These are phyloP conservation scores for Liquidambar formosana DNA, from an alignment of 164 flowering plant genomes.

Conservation along the genomic window DNA sequence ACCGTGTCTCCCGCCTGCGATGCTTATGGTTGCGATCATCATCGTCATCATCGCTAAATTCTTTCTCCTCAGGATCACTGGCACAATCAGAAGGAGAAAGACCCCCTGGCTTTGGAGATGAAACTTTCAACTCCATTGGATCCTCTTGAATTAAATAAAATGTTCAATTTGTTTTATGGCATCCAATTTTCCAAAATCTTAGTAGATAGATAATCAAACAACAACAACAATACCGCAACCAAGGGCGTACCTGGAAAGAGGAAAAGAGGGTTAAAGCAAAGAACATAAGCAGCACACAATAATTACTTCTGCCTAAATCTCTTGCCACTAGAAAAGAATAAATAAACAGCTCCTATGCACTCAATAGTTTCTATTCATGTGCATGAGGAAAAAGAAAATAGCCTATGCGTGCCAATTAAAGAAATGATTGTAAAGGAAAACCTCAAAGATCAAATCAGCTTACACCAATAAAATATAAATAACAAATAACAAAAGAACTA, in stretches of 20 bases:
- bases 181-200: constrained; percentile 7
- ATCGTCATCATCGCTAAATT: constrained; percentile 87
- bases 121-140: constrained; percentile 49
- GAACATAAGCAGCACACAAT: background rate
- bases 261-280: background rate
- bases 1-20: constrained; percentile 67
- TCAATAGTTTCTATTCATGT: background rate
- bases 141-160: constrained; percentile 16
- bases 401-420: background rate
- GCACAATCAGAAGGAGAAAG: constrained; percentile 55
- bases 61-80: constrained; percentile 87
- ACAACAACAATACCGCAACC: too few species aligned
- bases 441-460: background rate
- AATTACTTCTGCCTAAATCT: background rate
- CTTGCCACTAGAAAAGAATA: background rate
- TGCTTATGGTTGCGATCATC: constrained; percentile 97
- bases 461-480: background rate
- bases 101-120: constrained; percentile 46
- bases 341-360: background rate
- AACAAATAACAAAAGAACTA: background rate
- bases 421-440: background rate
- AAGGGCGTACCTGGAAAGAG: constrained; percentile 7
- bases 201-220: background rate
- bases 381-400: background rate
- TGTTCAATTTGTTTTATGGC: background rate